Evolutionary conservation across 306 rosid species (phyloP), one percentile per base, ranked within the genome.

Genomic region (Inga leiocalycina): DNA sequence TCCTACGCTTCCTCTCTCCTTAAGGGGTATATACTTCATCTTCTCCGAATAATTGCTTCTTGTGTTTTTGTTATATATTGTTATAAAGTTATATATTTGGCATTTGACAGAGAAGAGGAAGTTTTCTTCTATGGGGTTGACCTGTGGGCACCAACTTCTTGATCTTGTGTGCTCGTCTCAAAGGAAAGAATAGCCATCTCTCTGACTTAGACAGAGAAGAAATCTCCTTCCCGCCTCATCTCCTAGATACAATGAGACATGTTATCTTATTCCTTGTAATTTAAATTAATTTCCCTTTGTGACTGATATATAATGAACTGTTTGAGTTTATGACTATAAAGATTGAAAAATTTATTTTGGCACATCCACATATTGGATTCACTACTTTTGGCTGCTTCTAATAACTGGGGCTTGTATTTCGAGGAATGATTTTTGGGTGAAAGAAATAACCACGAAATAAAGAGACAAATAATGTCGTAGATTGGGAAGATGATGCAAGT

Each of bases 111-210:
- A 82, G 91, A 90, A 68, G 97, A 89, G 83, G 88, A 91, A 79
- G 95, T 91, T 9, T 56, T 90, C 15, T 90, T 43, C 64, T 89
- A 91, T 88, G 95, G 95, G 24, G 90, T 91, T 24, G 87, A 90
- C 81, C 84, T 91, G 86, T 79, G 86, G 89, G 86, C 24, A 82
- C 83, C 8, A 62, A 85, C 61, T 86, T 93, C 68, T 82, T 90
- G 81, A 85, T 90, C 44, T 81, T 90, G 81, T 89, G 94, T 30
- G 94, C 93, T 0, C 85, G 90, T 39, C 88, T 93, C 48, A 84
- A 91, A 56, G 95, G 97, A 64, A 91, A 90, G 83, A 85, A 80
- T 22, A 79, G 20, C 45, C 91, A 89, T 34, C 56, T 93, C 66
- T 86, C 91, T 45, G 85, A 80, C 57, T 78, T 91, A 48, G 82